Conservation (phyloP, 1,139 yeast genomes). For the Kodamaea ohmeri region DNA sequence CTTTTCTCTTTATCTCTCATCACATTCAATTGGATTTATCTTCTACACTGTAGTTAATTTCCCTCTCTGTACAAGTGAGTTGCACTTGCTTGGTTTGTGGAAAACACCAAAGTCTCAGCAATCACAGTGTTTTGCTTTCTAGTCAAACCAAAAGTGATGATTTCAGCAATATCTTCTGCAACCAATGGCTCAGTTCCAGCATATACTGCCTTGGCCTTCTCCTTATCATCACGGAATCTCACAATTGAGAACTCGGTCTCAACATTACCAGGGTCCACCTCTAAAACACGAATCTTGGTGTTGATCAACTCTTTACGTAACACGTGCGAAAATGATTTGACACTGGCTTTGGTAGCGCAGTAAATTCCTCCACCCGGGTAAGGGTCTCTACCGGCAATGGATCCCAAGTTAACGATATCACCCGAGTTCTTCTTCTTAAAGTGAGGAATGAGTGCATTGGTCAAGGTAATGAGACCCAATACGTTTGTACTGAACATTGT, state of each 20-base stretch:
- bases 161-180: slow-evolving; percentile 80
- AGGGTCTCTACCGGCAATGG: slow-evolving; percentile 85
- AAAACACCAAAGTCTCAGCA: slow-evolving; percentile 76
- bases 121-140: slow-evolving; percentile 73
- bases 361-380: slow-evolving; percentile 86
- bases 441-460: slow-evolving; percentile 43
- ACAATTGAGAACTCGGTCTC: slow-evolving; percentile 83
- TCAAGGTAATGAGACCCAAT: slow-evolving; percentile 39
- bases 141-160: slow-evolving; percentile 68
- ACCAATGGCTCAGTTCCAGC: slow-evolving; percentile 68
- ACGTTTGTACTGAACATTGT: slow-evolving; percentile 45
- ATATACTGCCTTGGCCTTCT: slow-evolving; percentile 70
- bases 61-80: slow-evolving; percentile 42
- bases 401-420: slow-evolving; percentile 79
- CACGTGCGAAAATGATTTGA: slow-evolving; percentile 70
- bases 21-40: too few relatives aligned
- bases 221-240: slow-evolving; percentile 69
- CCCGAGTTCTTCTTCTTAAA: slow-evolving; percentile 54
- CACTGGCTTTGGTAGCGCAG: slow-evolving; percentile 86
- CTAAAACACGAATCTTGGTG: slow-evolving; percentile 75
- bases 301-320: slow-evolving; percentile 74
- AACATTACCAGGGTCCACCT: slow-evolving; percentile 85
- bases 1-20: too few relatives aligned
- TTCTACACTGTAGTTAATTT: neutral
- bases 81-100: slow-evolving; percentile 77